phyloP scores from a whole-genome alignment of 176 grass and related monocot genomes.

The Avena sativa region DNA sequence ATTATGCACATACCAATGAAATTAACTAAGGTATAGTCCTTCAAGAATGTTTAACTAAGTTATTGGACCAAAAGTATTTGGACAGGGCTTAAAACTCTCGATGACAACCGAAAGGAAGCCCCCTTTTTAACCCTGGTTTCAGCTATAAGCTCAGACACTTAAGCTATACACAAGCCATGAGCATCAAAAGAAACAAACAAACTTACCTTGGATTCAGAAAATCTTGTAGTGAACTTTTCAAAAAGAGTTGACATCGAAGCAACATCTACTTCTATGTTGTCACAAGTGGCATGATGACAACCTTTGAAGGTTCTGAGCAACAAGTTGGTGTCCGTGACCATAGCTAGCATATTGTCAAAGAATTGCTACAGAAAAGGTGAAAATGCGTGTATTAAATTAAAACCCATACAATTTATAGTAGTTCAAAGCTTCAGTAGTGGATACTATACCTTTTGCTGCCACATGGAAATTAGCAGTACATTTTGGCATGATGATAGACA shows the following conservation, averaged over 20 bases:
- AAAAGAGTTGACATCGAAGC: constrained; percentile 56
- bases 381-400: constrained; percentile 1
- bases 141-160: neutral
- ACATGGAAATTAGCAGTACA: constrained; percentile 69
- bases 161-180: neutral
- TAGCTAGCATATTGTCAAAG: constrained; percentile 74
- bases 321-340: constrained; percentile 65
- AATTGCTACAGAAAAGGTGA: constrained; percentile 49
- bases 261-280: constrained; percentile 54
- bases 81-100: constrained; percentile 9
- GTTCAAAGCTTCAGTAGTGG: neutral
- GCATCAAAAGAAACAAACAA: constrained; percentile 24
- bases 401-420: constrained; percentile 15
- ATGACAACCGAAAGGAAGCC: constrained; percentile 4
- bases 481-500: constrained; percentile 64
- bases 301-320: constrained; percentile 71
- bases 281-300: constrained; percentile 67
- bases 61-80: constrained; percentile 32
- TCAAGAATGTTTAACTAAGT: neutral
- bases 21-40: constrained; percentile 5
- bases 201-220: constrained; percentile 85
- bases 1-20: constrained; percentile 6
- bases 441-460: constrained; percentile 84
- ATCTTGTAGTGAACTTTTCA: constrained; percentile 60
- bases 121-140: neutral